Conservation (phyloP, 2,329 filamentous ascomycete species). For the Pseudogymnoascus sp. region DNA sequence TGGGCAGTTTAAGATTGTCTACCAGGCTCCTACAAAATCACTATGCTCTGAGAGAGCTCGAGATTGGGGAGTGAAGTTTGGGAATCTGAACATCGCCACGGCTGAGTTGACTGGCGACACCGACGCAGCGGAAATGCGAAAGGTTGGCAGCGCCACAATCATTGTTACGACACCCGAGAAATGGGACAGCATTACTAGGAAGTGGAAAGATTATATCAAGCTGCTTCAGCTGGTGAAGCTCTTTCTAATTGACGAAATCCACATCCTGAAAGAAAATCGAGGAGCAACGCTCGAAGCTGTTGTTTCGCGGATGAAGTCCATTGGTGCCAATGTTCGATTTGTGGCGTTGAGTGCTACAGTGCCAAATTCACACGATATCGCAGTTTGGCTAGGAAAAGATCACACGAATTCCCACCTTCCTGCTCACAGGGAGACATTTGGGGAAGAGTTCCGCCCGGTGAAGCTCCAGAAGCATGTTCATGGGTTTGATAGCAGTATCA, state of each 20-base stretch:
- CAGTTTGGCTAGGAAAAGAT: slow-evolving; percentile 67
- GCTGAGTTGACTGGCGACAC: slow-evolving; percentile 79
- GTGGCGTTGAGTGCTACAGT: slow-evolving; percentile 77
- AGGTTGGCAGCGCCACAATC: slow-evolving; percentile 66
- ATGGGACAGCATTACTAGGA: slow-evolving; percentile 83
- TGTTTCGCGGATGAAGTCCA: slow-evolving; percentile 79
- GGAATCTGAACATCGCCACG: slow-evolving; percentile 56
- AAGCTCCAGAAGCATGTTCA: slow-evolving; percentile 68
- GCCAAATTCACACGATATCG: slow-evolving; percentile 74
- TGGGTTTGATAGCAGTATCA: slow-evolving; percentile 53
- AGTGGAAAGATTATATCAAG: slow-evolving; percentile 73
- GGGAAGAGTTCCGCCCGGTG: slow-evolving; percentile 73
- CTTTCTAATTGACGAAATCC: slow-evolving; percentile 81
- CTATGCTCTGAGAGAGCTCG: slow-evolving; percentile 67
- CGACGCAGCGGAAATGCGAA: slow-evolving; percentile 54
- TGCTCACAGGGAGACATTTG: slow-evolving; percentile 61
- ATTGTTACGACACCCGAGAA: slow-evolving; percentile 87
- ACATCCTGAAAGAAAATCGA: slow-evolving; percentile 72
- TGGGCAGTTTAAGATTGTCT: slow-evolving; percentile 70
- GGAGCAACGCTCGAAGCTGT: slow-evolving; percentile 77
- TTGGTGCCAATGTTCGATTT: slow-evolving; percentile 67
- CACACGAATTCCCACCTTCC: slow-evolving; percentile 51
- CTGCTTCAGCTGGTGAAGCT: slow-evolving; percentile 69
- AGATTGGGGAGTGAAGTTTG: slow-evolving; percentile 73
- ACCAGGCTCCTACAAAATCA: slow-evolving; percentile 78